These are phyloP conservation scores for Plenodomus lindquistii DNA, from an alignment of 2,329 filamentous ascomycete genomes.

Conservation along the genomic window DNA sequence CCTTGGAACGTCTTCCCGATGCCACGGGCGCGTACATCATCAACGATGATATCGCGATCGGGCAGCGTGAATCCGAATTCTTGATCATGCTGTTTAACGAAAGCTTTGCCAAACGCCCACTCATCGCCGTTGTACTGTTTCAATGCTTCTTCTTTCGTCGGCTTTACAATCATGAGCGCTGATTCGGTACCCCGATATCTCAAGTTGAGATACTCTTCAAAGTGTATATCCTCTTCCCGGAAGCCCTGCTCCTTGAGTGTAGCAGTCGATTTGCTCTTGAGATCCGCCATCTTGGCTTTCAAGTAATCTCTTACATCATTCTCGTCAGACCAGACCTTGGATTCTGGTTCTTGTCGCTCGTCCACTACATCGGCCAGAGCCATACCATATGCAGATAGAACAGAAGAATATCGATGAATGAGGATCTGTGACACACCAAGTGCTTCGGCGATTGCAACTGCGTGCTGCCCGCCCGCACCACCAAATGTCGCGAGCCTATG, in stretches of 20 bases:
- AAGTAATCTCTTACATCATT: slow-evolving; percentile 65
- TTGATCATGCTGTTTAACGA: slow-evolving; percentile 84
- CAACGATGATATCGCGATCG: slow-evolving; percentile 84
- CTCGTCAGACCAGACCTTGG: slow-evolving; percentile 62
- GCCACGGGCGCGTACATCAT: slow-evolving; percentile 84
- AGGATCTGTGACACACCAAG: slow-evolving; percentile 85
- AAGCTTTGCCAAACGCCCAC: slow-evolving; percentile 84
- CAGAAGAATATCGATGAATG: slow-evolving; percentile 83
- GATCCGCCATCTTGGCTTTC: slow-evolving; percentile 72
- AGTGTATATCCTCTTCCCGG: slow-evolving; percentile 70
- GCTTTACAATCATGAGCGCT: slow-evolving; percentile 84
- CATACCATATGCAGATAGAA: slow-evolving; percentile 91
- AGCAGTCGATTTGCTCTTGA: slow-evolving; percentile 73
- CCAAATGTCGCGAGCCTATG: slow-evolving; percentile 92
- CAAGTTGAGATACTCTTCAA: slow-evolving; percentile 94
- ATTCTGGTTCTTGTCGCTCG: slow-evolving; percentile 79
- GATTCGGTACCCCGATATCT: slow-evolving; percentile 89
- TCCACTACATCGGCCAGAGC: slow-evolving; percentile 91
- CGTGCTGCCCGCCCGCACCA: slow-evolving; percentile 88
- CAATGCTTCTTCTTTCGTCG: slow-evolving; percentile 63
- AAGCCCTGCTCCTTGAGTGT: slow-evolving; percentile 80
- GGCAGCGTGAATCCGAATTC: slow-evolving; percentile 90
- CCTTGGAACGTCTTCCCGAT: slow-evolving; percentile 87
- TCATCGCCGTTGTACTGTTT: slow-evolving; percentile 65
- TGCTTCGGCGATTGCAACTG: slow-evolving; percentile 85